Base-by-base conservation (phyloP, 345 rosid species). In the Zanthoxylum bungeanum region DNA sequence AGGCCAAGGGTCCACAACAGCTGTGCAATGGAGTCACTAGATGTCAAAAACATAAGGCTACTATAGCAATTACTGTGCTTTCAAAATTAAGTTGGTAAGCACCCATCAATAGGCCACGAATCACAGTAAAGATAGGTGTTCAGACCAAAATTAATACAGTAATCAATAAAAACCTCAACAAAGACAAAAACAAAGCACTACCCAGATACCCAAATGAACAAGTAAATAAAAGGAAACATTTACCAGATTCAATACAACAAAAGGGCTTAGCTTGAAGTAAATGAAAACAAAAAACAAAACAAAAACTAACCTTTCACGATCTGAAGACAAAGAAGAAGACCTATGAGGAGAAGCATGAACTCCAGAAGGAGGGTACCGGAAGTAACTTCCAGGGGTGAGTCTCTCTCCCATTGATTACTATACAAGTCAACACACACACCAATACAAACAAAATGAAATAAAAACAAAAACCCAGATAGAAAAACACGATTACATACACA, bases 271-370 rank as follows among this genome's bases (percentile, higher is more conserved):
- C 36, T 36, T 7, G n/a, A 58, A 58, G 63, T 7, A 31, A n/a
- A n/a, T n/a, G 33, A 31, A 3, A 7, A 30, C n/a, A n/a, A n/a
- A 27, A n/a, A n/a, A n/a, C n/a, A 53, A 19, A 10, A 55, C 62
- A 73, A 57, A 69, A 70, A 64, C 67, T 4, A 60, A 91, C 97
- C 97, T 91, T 42, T 91, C 93, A 73, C 91, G 92, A 85, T 88
- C 94, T 77, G 85, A 56, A 25, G 93, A 87, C 62, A 81, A 75
- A 76, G 92, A 83, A 74, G 83, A 84, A 16, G 91, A 76, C 82
- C 98, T 85, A 69, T 81, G 91, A 51, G 97, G 96, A 82, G 98
- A 89, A 77, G 96, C 94, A 56, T 82, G 93, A 70, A 79, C 76
- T 53, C 92, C 97, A 17, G 96, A 80, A n/a, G 91, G 93, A 57